Evolutionary conservation across 2,329 filamentous ascomycete genomes (phyloP), one percentile per base, ranked within the genome.

Genomic region (Albifimbria verrucaria): DNA sequence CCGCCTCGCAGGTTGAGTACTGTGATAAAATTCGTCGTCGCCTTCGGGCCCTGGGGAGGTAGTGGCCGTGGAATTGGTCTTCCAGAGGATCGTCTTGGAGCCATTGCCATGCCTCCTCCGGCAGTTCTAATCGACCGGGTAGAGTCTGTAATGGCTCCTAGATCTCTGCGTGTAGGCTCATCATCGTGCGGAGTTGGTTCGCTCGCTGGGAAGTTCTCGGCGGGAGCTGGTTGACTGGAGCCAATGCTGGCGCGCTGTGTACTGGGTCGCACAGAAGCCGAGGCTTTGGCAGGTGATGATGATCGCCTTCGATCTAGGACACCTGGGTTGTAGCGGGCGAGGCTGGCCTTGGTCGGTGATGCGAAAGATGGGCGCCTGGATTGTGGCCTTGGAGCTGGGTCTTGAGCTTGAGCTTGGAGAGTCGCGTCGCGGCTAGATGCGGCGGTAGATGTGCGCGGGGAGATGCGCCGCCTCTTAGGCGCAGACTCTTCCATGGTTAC

Each of bases 331-430:
- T 81, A 78, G 57, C 81, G 79, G 53, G 83, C 75, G 15, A 88
- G 69, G 60, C 83, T 89, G 12, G 85, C 77, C 63, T 78, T 83
- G 0, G 85, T 88, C 0, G 87, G 85, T n/a, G 85, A 87, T 51
- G 81, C 81, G 63, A 85, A 88, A 1, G 85, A 87, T 1, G 81
- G 77, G 1, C 77, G 77, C 46, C 62, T 62, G 26, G 61, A 67
- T 53, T 59, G 65, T 32, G 63, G 60, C 26, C 50, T 52, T 39
- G 55, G 60, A 17, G 56, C 58, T 46, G 56, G 36, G 10, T 52
- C 49, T 21, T 50, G 52, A 5, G 54, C 32, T 39, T 39, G 32
- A 39, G 32, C 32, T 39, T 39, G 59, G 15, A 24, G n/a, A 18
- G 59, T 61, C 48, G 59, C 60, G 52, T 61, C 63, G 49, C 60